A percentile compares a stretch with the other conserved stretches of the same genome.
Evolutionary conservation across 2,329 filamentous ascomycete genomes (phyloP).

Genomic region (Aureobasidium namibiae): DNA sequence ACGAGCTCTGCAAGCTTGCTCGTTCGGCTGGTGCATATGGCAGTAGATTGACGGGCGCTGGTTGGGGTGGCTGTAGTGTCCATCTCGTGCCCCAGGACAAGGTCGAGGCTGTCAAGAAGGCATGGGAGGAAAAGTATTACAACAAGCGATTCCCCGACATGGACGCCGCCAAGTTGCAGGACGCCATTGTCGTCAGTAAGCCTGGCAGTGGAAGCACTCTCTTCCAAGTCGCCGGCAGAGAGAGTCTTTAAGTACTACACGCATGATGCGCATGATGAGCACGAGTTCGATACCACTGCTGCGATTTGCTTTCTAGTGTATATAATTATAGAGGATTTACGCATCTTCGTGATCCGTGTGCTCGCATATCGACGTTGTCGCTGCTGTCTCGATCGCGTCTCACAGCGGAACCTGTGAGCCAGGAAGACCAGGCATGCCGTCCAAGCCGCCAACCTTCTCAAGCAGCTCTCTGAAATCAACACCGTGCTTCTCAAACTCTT

Average conservation of each 20-base stretch:
- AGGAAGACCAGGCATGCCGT: slow-evolving; percentile 44
- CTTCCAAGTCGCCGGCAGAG: slow-evolving; percentile 22
- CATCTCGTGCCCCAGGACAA: slow-evolving; percentile 82
- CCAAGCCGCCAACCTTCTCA: slow-evolving; percentile 58
- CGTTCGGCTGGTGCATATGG: slow-evolving; percentile 72
- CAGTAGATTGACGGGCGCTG: slow-evolving; percentile 80
- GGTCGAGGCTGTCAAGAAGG: slow-evolving; percentile 67
- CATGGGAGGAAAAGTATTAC: slow-evolving; percentile 78
- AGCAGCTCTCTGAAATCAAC: slow-evolving; percentile 80
- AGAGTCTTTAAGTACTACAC: not conserved
- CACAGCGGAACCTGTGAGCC: not conserved
- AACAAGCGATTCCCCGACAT: slow-evolving; percentile 59
- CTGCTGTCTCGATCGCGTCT: not conserved
- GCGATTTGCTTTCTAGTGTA: slow-evolving; percentile 6
- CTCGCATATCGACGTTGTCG: not conserved
- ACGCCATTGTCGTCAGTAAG: slow-evolving; percentile 81
- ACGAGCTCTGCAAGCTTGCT: slow-evolving; percentile 76
- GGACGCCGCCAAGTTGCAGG: slow-evolving; percentile 62
- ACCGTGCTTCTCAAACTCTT: slow-evolving; percentile 63
- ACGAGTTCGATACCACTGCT: not conserved
- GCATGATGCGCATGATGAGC: not conserved
- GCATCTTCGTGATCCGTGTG: not conserved
- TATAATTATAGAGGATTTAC: slow-evolving; percentile 2
- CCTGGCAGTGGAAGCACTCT: slow-evolving; percentile 61
- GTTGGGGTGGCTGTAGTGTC: slow-evolving; percentile 94